phyloP scores from a whole-genome alignment of 2,329 filamentous ascomycete species.

The Arthroderma sp. region DNA sequence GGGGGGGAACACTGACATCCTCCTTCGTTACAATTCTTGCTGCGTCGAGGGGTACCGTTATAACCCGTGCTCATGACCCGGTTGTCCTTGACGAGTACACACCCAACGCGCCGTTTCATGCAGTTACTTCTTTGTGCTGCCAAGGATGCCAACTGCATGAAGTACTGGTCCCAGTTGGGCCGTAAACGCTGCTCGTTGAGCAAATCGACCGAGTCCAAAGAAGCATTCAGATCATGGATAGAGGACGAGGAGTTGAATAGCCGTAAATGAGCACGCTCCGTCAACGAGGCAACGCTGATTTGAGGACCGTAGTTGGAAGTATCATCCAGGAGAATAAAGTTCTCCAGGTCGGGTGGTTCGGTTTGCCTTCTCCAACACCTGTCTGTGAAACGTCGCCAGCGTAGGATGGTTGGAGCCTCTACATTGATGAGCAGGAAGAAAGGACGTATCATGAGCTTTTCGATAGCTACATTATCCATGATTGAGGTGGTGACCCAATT shows the following conservation, averaged over 20 bases:
- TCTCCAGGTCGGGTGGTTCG: conserved; percentile 41
- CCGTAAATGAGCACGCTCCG: conserved; percentile 68
- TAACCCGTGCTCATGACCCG: conserved; percentile 92
- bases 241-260: conserved; percentile 73
- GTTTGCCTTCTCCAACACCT: conserved; percentile 38
- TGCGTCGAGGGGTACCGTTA: conserved; percentile 85
- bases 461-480: conserved; percentile 56
- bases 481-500: conserved; percentile 81
- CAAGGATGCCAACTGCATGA: conserved; percentile 90
- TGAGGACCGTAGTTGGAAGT: conserved; percentile 55
- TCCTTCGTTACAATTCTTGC: conserved; percentile 83
- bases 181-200: conserved; percentile 66
- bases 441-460: conserved; percentile 63
- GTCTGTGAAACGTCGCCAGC: conserved; percentile 65
- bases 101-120: conserved; percentile 95
- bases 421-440: conserved; percentile 90
- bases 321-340: conserved; percentile 55
- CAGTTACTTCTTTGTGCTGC: conserved; percentile 87
- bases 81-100: conserved; percentile 73
- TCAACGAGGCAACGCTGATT: conserved; percentile 59
- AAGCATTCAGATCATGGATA: conserved; percentile 56
- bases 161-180: conserved; percentile 92
- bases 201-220: conserved; percentile 62
- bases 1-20: conserved; percentile 47
- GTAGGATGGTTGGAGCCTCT: conserved; percentile 72